Conservation (phyloP, 2,329 filamentous ascomycete genomes). For the Kalmusia sp. region DNA sequence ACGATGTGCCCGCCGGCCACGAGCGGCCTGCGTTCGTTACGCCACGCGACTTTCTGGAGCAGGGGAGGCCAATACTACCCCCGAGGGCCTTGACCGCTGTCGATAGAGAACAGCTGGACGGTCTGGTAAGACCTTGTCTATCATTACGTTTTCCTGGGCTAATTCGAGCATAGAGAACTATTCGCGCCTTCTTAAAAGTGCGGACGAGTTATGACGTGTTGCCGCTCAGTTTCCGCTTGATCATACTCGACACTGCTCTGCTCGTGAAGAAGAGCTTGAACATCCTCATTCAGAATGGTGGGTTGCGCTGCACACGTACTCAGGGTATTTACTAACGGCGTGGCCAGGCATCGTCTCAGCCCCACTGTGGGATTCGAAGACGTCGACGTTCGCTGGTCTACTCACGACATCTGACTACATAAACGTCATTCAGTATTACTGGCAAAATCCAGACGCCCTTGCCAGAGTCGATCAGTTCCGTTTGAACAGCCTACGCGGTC, state of each 20-base stretch:
- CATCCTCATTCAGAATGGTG: slow-evolving; percentile 95
- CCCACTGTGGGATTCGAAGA: slow-evolving; percentile 93
- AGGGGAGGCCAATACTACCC: slow-evolving; percentile 30
- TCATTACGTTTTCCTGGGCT: slow-evolving; percentile 9
- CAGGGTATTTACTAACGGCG: slow-evolving; percentile 13
- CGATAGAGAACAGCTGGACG: slow-evolving; percentile 79
- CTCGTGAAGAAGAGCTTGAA: slow-evolving; percentile 97
- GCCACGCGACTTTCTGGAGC: slow-evolving; percentile 47
- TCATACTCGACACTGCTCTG: slow-evolving; percentile 92
- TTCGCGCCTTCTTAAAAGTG: slow-evolving; percentile 94
- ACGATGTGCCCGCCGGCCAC: slow-evolving; percentile 30
- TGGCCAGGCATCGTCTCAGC: slow-evolving; percentile 90
- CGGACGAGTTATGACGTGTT: slow-evolving; percentile 98
- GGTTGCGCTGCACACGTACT: slow-evolving; percentile 17
- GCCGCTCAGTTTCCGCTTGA: slow-evolving; percentile 92
- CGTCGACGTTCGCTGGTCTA: slow-evolving; percentile 90
- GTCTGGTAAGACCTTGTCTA: slow-evolving; percentile 65
- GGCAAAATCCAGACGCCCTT: slow-evolving; percentile 91
- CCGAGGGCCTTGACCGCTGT: slow-evolving; percentile 61
- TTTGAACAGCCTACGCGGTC: slow-evolving; percentile 88
- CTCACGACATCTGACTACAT: slow-evolving; percentile 97
- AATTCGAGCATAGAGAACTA: slow-evolving; percentile 70
- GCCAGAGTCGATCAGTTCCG: slow-evolving; percentile 92
- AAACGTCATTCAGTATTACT: slow-evolving; percentile 99
- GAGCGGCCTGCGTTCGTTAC: slow-evolving; percentile 44